Evolutionary conservation across 2,329 filamentous ascomycete genomes (phyloP).

Genomic region (Mollisia scopiformis): DNA sequence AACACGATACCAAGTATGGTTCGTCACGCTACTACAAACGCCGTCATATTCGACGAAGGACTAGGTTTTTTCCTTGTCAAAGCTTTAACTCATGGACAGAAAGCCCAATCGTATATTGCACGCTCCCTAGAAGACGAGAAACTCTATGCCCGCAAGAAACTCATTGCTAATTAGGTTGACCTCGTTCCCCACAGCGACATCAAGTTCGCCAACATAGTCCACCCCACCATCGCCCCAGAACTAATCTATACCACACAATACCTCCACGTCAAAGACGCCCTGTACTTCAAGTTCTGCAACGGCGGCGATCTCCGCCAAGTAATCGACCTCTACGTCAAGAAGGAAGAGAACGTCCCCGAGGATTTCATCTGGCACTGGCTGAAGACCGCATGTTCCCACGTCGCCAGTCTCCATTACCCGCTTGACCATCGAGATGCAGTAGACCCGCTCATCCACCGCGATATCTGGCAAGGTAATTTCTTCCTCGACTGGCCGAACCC

Average conservation of each 20-base stretch:
- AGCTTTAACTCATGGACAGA: background rate
- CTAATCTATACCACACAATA: background rate
- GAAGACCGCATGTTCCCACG: background rate
- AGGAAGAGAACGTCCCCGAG: background rate
- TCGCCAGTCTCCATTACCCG: background rate
- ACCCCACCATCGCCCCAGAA: background rate
- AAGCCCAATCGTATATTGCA: background rate
- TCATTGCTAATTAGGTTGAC: background rate
- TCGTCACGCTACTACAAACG: background rate
- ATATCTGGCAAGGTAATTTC: background rate
- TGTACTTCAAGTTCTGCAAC: background rate
- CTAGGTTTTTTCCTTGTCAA: background rate
- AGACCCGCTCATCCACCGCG: background rate
- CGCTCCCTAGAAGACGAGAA: background rate
- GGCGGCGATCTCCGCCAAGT: background rate
- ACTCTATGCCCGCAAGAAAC: background rate
- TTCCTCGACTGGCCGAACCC: background rate
- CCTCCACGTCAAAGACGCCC: background rate
- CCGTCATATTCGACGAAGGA: background rate
- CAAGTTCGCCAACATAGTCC: background rate
- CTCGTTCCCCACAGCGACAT: background rate
- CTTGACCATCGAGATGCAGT: background rate
- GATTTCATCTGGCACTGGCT: background rate
- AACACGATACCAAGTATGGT: background rate
- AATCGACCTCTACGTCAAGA: background rate